These are phyloP conservation scores for Beauveria australis DNA, from an alignment of 2,329 filamentous ascomycete species.

Conservation along the genomic window DNA sequence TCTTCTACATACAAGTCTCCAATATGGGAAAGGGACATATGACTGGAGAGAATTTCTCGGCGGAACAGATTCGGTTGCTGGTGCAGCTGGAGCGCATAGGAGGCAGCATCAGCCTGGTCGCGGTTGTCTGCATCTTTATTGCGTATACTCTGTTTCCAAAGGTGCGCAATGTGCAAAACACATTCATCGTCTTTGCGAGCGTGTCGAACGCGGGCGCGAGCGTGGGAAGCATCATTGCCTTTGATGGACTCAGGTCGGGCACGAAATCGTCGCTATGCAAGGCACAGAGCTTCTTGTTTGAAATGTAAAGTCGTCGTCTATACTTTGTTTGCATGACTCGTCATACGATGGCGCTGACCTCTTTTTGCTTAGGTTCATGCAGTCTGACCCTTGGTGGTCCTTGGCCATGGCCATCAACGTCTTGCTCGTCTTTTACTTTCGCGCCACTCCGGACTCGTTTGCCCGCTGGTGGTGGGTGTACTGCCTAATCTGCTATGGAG, in stretches of 20 bases:
- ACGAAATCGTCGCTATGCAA: slow-evolving; percentile 51
- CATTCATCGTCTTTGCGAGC: slow-evolving; percentile 54
- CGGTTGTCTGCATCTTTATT: slow-evolving; percentile 43
- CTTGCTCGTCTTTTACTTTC: slow-evolving; percentile 58
- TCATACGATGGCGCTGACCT: background rate
- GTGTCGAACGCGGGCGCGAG: slow-evolving; percentile 52
- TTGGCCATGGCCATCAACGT: slow-evolving; percentile 79
- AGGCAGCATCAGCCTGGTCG: slow-evolving; percentile 43
- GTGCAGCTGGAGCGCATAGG: slow-evolving; percentile 44
- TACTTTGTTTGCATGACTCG: background rate
- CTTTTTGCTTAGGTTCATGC: slow-evolving; percentile 56
- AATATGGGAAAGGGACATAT: slow-evolving; percentile 4
- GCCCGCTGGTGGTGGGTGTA: slow-evolving; percentile 66
- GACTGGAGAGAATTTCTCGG: slow-evolving; percentile 21
- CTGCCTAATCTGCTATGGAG: slow-evolving; percentile 60
- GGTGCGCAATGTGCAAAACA: slow-evolving; percentile 51
- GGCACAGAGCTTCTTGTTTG: slow-evolving; percentile 52
- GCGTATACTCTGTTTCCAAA: slow-evolving; percentile 43
- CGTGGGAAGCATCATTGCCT: slow-evolving; percentile 62
- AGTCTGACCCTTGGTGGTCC: slow-evolving; percentile 68
- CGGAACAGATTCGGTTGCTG: slow-evolving; percentile 32
- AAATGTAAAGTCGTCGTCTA: slow-evolving; percentile 47
- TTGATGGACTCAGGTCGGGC: slow-evolving; percentile 51
- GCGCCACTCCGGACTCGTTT: slow-evolving; percentile 58
- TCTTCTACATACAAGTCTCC: background rate